phyloP scores from a whole-genome alignment of 768 basidiomycete species.

The Tricholoma hemisulphureum region DNA sequence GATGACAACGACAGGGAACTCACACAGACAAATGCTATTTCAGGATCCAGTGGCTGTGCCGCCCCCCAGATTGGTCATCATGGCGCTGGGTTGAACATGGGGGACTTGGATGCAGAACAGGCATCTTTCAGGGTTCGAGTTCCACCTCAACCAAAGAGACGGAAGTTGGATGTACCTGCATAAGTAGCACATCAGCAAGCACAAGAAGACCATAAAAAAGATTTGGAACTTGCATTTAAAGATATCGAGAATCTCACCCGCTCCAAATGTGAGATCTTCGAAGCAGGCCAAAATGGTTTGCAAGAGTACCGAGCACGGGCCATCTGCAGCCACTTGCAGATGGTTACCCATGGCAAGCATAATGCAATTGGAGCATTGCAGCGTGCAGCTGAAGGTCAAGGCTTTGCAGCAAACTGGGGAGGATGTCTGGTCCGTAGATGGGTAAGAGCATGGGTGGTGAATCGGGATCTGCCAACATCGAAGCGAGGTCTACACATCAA shows the following conservation, averaged over 20 bases:
- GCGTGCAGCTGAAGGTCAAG: constrained; percentile 26
- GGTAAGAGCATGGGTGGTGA: constrained; percentile 21
- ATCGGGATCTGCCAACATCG: constrained; percentile 23
- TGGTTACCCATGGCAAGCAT: constrained; percentile 26
- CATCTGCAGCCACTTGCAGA: constrained; percentile 26
- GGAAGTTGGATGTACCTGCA: constrained; percentile 18
- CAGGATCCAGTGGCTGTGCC: too few species aligned
- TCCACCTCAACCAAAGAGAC: constrained; percentile 11
- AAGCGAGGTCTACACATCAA: constrained; percentile 25
- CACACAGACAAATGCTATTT: too few species aligned
- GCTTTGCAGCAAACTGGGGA: constrained; percentile 28
- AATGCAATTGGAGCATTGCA: constrained; percentile 23
- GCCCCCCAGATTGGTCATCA: too few species aligned
- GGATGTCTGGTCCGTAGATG: constrained; percentile 25
- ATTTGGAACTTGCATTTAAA: constrained; percentile 10
- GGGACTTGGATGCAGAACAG: neutral
- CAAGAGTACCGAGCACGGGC: constrained; percentile 23
- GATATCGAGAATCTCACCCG: constrained; percentile 28
- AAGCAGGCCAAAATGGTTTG: constrained; percentile 25
- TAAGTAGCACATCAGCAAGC: constrained; percentile 2
- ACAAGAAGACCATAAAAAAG: constrained; percentile 1
- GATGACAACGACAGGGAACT: too few species aligned
- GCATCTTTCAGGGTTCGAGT: neutral
- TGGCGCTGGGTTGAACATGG: too few species aligned
- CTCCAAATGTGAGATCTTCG: constrained; percentile 23